Conservation (phyloP, 31 red algal genomes). For the Asparagopsis taxiformis region DNA sequence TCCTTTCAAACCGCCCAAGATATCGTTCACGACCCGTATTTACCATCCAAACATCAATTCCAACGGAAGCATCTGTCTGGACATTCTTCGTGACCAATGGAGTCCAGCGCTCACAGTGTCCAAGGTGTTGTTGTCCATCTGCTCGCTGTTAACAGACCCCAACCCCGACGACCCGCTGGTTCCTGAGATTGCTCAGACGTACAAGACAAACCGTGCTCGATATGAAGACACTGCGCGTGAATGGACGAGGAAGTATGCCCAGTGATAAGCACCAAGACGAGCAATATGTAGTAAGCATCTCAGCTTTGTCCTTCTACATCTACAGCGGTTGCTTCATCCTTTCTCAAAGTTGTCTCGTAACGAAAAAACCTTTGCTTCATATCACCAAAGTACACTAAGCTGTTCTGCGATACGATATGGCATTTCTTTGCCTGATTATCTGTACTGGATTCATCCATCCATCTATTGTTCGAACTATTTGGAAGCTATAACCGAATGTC, state of each 20-base stretch:
- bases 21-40: slow-evolving; percentile 94
- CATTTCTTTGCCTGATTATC: too few relatives aligned
- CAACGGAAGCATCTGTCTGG: slow-evolving; percentile 96
- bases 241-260: slow-evolving; percentile 97
- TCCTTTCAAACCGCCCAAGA: slow-evolving; percentile 99
- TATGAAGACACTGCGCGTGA: slow-evolving; percentile 97
- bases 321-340: too few relatives aligned
- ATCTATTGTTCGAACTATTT: too few relatives aligned
- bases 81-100: slow-evolving; percentile 99
- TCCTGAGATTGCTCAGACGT: slow-evolving; percentile 97
- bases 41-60: slow-evolving; percentile 99
- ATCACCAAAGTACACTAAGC: too few relatives aligned
- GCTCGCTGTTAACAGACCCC: slow-evolving; percentile 97
- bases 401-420: too few relatives aligned
- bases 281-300: background rate
- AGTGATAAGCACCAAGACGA: slow-evolving; percentile 39
- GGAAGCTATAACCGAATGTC: too few relatives aligned
- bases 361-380: too few relatives aligned
- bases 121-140: slow-evolving; percentile 98
- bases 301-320: too few relatives aligned
- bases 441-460: too few relatives aligned
- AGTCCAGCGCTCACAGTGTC: slow-evolving; percentile 94
- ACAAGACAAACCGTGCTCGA: slow-evolving; percentile 90
- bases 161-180: slow-evolving; percentile 99
- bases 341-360: too few relatives aligned